Base-by-base conservation (phyloP, 257 asterid species). In the Coffea canephora region DNA sequence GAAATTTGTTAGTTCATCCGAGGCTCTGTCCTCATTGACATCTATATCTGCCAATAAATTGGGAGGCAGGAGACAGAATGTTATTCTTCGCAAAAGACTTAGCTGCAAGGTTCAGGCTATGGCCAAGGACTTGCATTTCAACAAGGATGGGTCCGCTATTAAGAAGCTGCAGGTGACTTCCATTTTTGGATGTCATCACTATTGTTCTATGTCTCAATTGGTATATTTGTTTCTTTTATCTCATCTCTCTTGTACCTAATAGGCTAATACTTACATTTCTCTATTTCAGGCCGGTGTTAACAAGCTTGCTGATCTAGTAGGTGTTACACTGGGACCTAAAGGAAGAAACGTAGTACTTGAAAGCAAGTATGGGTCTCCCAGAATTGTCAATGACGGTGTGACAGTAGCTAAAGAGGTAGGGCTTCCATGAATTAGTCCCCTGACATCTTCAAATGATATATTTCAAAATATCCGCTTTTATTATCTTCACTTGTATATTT, bases 301-400 rank as follows among this genome's bases (percentile, higher is more conserved):
- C 79, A 82, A 85, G 76, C 84, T 85, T 64, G 86, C 88, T 21
- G 88, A 83, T 83, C 80, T 85, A 18, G 86, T 85, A 1, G 86
- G 88, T n/a, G 88, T 85, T 68, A 82, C 85, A 8, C 76, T 83
- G 36, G 86, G 88, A 25, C 88, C 86, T 49, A 82, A 82, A 83
- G 86, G 88, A 74, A 83, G 86, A 73, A 85, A 82, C 74, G 88
- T 85, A 4, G 88, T 85, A 27, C 81, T 85, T 5, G 86, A 85
- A 73, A 83, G 86, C 84, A 80, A 76, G 43, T 83, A 80, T 48
- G 86, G 84, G 50, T 80, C 86, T n/a, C 86, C 86, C 3, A 83
- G 34, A 73, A 83, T 80, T 67, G 86, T 83, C 45, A 83, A 83
- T 73, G 86, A 83, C 15, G 86, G 86, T 61, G 86, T 83, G 48